Evolutionary conservation across 73 alveolate genomes (phyloP).

Genomic region (Symbiodinium pilosum): DNA sequence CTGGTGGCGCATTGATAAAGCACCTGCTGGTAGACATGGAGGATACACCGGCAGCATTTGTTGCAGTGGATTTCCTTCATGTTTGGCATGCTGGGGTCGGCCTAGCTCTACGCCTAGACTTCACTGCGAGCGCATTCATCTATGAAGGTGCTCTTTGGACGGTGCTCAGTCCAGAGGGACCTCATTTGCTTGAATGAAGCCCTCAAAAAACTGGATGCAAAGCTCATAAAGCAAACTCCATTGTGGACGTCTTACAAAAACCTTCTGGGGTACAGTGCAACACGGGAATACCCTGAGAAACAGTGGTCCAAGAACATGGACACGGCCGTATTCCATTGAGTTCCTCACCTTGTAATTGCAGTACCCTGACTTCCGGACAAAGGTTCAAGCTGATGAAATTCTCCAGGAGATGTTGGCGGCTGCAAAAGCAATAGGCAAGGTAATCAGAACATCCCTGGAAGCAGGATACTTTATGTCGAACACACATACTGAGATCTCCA

Average conservation of each 20-base stretch:
- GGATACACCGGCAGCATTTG: conserved; percentile 1
- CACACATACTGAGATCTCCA: background rate
- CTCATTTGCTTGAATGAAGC: background rate
- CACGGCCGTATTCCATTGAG: background rate
- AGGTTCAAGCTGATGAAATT: background rate
- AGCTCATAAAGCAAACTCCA: background rate
- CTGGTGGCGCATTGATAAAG: background rate
- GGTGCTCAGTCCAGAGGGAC: background rate
- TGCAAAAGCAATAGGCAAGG: background rate
- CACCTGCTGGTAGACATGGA: background rate
- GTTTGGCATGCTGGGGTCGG: conserved; percentile 27
- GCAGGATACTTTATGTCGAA: background rate
- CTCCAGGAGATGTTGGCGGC: background rate
- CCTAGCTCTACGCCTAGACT: conserved; percentile 22
- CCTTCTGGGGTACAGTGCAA: background rate
- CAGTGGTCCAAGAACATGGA: background rate
- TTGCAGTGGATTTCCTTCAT: conserved; percentile 7
- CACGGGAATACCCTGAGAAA: background rate
- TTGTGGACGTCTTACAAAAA: background rate
- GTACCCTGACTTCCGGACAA: background rate
- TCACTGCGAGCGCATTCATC: background rate
- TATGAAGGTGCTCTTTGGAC: background rate
- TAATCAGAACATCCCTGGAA: background rate
- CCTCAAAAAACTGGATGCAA: background rate
- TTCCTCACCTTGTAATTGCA: background rate